Base-by-base conservation (phyloP, 2,329 filamentous ascomycete species). In the Hymenoscyphus occultus region DNA sequence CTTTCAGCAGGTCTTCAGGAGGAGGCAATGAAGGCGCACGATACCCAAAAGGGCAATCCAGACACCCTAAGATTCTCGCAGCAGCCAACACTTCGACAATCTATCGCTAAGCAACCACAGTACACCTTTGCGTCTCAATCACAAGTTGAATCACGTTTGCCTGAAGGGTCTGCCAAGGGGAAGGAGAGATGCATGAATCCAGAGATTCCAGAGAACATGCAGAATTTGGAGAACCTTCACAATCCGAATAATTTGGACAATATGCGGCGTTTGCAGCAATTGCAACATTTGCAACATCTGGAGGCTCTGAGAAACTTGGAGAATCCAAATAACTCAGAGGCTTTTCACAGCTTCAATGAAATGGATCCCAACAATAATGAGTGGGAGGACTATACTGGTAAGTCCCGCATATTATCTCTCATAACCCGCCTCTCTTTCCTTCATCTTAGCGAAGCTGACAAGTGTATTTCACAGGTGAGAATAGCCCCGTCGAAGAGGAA, bases 351-450 rank as follows among this genome's bases (percentile, higher is more conserved):
- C 35, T 10, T 35, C 35, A 6, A 35, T 35, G 35, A 6, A 35
- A 7, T 35, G 35, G 35, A 35, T 35, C 35, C 3, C 35, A 10
- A 35, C 35, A 19, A 51, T 16, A n/a, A 51, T 48, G 45, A 19
- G 19, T 51, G 45, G 45, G 45, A 51, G 45, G 45, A 51, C 22
- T 51, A 19, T 51, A 51, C 45, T 51, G 45, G 45, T 51, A 51
- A 28, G 45, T 28, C 10, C 12, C n/a, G 12, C 22, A 19, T 19
- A 10, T n/a, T 48, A n/a, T n/a, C n/a, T 48, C 42, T n/a, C 42
- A 45, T n/a, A 7, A 5, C 5, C 16, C 42, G 1, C 16, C 16
- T 2, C 42, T n/a, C 3, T 45, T 35, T 45, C 42, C n/a, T 9
- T n/a, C 42, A 5, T 45, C n/a, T 51, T 2, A 19, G 19, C 10